Evolutionary conservation across 1,284 basidiomycete genomes (phyloP).

Genomic region (Marasmius sp.): DNA sequence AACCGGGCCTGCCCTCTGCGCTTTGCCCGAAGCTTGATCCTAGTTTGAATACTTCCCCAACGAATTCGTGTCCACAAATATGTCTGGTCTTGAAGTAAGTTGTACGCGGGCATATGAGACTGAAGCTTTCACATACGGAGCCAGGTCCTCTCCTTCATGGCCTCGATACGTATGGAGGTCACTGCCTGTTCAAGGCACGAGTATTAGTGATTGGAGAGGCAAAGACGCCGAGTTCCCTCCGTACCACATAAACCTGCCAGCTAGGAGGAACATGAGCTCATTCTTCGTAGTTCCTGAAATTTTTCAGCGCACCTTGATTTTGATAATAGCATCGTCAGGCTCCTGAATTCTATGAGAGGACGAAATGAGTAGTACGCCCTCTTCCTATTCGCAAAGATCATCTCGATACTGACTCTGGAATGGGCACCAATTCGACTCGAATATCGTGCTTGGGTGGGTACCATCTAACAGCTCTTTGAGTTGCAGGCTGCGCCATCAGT

Average conservation of each 20-base stretch:
- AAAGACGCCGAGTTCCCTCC: neutral
- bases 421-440: conserved; percentile 56
- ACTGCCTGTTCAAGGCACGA: conserved; percentile 40
- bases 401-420: conserved; percentile 46
- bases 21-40: conserved; percentile 59
- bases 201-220: neutral
- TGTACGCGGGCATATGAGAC: neutral
- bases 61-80: conserved; percentile 80
- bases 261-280: conserved; percentile 30
- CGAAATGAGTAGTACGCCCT: too few relatives aligned
- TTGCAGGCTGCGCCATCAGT: neutral
- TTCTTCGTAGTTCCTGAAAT: neutral
- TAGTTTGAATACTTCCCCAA: conserved; percentile 75
- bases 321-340: conserved; percentile 75
- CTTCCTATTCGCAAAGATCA: neutral
- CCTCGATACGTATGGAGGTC: conserved; percentile 83
- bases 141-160: conserved; percentile 36
- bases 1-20: conserved; percentile 48
- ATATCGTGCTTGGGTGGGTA: conserved; percentile 70
- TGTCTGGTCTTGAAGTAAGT: conserved; percentile 37
- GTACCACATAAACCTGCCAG: conserved; percentile 72
- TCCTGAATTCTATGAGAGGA: conserved; percentile 52
- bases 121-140: conserved; percentile 23
- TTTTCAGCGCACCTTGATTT: conserved; percentile 52
- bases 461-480: conserved; percentile 48